phyloP scores from a whole-genome alignment of 768 basidiomycete genomes.

The Mycena polygramma region DNA sequence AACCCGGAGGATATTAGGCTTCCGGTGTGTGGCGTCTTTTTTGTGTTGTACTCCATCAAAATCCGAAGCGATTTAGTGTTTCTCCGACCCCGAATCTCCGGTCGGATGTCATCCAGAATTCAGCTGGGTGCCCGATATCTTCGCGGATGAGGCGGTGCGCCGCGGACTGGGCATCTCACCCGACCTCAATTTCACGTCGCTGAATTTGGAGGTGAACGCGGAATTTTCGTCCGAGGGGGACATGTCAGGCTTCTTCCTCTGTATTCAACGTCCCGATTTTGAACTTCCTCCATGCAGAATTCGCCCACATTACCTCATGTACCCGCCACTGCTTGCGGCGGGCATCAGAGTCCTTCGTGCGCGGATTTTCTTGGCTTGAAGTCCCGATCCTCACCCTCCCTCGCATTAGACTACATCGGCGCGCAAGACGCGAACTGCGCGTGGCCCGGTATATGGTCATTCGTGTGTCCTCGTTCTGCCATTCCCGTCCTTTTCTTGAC shows the following conservation, averaged over 20 bases:
- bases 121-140: slow-evolving; percentile 40
- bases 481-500: background rate
- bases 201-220: slow-evolving; percentile 30
- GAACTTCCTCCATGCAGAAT: background rate
- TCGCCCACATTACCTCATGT: slow-evolving; percentile 40
- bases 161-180: slow-evolving; percentile 32
- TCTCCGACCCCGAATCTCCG: background rate
- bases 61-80: background rate
- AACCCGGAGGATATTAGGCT: slow-evolving; percentile 6
- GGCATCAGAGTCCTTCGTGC: slow-evolving; percentile 46
- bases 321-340: slow-evolving; percentile 41
- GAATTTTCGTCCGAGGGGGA: slow-evolving; percentile 39
- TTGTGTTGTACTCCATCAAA: too few relatives aligned
- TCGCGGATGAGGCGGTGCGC: slow-evolving; percentile 29
- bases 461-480: background rate
- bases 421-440: slow-evolving; percentile 46
- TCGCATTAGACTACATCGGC: slow-evolving; percentile 45
- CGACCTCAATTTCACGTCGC: slow-evolving; percentile 34
- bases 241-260: slow-evolving; percentile 30
- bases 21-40: too few relatives aligned
- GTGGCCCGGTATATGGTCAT: slow-evolving; percentile 28
- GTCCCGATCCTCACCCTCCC: background rate
- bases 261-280: background rate
- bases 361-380: background rate
- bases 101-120: slow-evolving; percentile 31